Conservation (phyloP, 306 rosid species). For the Lotus japonicus region DNA sequence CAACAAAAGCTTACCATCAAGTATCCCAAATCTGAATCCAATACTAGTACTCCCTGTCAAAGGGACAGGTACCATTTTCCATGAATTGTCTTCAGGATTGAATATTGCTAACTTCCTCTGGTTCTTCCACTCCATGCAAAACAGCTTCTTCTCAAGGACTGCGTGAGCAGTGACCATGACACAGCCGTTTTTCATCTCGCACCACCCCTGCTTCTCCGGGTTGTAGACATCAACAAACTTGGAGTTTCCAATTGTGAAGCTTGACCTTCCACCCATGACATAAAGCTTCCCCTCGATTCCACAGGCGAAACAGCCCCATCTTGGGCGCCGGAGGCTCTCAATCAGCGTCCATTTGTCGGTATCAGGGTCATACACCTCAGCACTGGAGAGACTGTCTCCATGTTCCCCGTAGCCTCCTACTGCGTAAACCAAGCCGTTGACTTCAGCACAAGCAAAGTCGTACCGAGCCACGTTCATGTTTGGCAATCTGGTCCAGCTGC, state of each 20-base stretch:
- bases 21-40: constrained; percentile 68
- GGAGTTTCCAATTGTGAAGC: constrained; percentile 85
- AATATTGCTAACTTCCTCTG: constrained; percentile 79
- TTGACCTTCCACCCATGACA: constrained; percentile 98
- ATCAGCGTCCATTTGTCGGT: constrained; percentile 62
- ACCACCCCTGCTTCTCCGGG: constrained; percentile 62
- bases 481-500: constrained; percentile 85
- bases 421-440: constrained; percentile 71
- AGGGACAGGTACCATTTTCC: constrained; percentile 78
- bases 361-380: constrained; percentile 74
- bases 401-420: constrained; percentile 77
- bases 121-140: constrained; percentile 97
- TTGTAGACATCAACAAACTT: constrained; percentile 78
- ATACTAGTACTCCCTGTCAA: constrained; percentile 74
- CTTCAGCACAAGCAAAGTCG: constrained; percentile 85
- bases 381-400: constrained; percentile 69
- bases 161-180: constrained; percentile 98
- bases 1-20: constrained; percentile 62
- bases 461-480: constrained; percentile 71
- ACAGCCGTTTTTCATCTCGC: constrained; percentile 93
- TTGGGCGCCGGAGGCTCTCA: constrained; percentile 84
- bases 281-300: constrained; percentile 88
- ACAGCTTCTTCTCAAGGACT: constrained; percentile 65
- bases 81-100: constrained; percentile 61
- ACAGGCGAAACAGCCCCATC: constrained; percentile 92